A percentile compares a stretch with the other conserved stretches of the same genome.
These are phyloP conservation scores for Talaromyces adpressus DNA, from an alignment of 495 filamentous ascomycete genomes.

Conservation along the genomic window DNA sequence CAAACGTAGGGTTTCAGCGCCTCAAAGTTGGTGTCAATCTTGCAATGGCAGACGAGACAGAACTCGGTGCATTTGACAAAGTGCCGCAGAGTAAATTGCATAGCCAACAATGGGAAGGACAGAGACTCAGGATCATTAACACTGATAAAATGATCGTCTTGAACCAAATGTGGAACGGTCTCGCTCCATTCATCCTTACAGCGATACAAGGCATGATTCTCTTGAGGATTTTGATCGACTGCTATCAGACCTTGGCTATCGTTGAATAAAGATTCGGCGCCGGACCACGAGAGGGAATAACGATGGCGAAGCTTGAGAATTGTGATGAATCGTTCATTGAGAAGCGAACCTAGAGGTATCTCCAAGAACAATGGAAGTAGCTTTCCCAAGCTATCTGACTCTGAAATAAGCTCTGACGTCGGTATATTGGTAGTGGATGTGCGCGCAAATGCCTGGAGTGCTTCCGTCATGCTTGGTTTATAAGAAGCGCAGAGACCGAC, in stretches of 20 bases:
- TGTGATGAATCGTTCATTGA: conserved; percentile 59
- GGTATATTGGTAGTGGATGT: conserved; percentile 14
- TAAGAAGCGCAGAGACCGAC: conserved; percentile 43
- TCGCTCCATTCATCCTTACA: conserved; percentile 20
- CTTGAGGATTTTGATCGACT: neutral
- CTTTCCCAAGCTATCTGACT: conserved; percentile 8
- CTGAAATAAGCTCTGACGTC: conserved; percentile 9
- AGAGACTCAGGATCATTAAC: conserved; percentile 12
- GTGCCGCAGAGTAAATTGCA: conserved; percentile 75
- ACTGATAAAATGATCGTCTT: conserved; percentile 44
- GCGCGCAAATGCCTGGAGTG: conserved; percentile 45
- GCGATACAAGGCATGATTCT: conserved; percentile 11
- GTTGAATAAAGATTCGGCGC: conserved; percentile 56
- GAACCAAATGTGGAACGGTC: conserved; percentile 26
- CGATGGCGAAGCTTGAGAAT: conserved; percentile 54
- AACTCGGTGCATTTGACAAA: conserved; percentile 81
- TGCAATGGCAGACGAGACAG: conserved; percentile 79
- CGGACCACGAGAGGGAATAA: conserved; percentile 56
- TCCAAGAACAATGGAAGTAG: conserved; percentile 61
- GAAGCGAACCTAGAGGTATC: conserved; percentile 59
- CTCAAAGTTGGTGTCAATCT: conserved; percentile 62
- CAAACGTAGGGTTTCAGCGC: conserved; percentile 93
- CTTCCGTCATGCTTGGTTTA: conserved; percentile 34
- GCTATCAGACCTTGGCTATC: conserved; percentile 30
- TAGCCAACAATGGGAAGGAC: conserved; percentile 65